Evolutionary conservation across 352 stramenopile genomes (phyloP).

Genomic region (Peronosclerospora sorghi): DNA sequence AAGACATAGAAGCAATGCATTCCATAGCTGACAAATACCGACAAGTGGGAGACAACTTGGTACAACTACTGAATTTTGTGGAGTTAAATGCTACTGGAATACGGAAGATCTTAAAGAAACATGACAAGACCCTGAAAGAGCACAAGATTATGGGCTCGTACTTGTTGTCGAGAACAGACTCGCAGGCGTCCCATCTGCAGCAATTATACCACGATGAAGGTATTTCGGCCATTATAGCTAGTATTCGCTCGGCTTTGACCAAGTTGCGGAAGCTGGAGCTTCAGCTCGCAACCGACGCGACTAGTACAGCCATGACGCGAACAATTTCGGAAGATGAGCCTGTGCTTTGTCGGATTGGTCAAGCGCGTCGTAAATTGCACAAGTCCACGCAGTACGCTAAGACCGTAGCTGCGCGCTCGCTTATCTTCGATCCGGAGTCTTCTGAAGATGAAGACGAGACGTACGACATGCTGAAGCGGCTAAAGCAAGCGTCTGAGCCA

Average conservation of each 20-base stretch:
- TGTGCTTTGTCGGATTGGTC: conserved; percentile 55
- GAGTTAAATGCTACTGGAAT: conserved; percentile 82
- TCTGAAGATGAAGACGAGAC: conserved; percentile 69
- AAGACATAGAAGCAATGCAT: conserved; percentile 63
- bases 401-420: conserved; percentile 61
- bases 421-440: conserved; percentile 76
- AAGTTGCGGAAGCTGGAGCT: conserved; percentile 51
- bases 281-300: conserved; percentile 15
- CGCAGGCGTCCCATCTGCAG: conserved; percentile 73
- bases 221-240: conserved; percentile 82
- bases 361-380: conserved; percentile 53
- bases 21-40: conserved; percentile 50
- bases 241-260: conserved; percentile 53
- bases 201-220: conserved; percentile 81
- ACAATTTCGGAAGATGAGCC: conserved; percentile 71
- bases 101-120: conserved; percentile 86
- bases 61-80: conserved; percentile 76
- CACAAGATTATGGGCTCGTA: conserved; percentile 83
- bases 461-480: conserved; percentile 48
- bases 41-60: conserved; percentile 65
- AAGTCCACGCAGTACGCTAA: conserved; percentile 82
- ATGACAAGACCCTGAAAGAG: conserved; percentile 77
- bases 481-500: conserved; percentile 35
- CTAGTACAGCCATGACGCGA: conserved; percentile 23
- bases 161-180: conserved; percentile 67